phyloP scores from a whole-genome alignment of 805 yeast species.

The Brettanomyces anomalus region DNA sequence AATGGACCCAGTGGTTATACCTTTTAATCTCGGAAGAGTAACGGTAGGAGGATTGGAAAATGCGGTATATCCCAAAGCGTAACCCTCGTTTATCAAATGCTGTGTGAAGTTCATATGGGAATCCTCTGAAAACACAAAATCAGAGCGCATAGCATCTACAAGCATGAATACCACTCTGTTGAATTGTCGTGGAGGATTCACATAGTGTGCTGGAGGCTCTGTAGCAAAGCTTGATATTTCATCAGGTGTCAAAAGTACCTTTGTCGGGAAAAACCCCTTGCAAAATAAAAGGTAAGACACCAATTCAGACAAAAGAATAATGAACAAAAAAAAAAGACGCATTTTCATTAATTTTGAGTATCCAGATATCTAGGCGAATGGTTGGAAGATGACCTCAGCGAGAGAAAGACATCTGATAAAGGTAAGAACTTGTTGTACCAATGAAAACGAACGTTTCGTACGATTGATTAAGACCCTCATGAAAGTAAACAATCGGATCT shows the following conservation, averaged over 20 bases:
- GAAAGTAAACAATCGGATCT: too few relatives aligned
- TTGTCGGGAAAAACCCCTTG: conserved; percentile 88
- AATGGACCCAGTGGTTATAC: conserved; percentile 88
- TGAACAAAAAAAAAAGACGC: neutral
- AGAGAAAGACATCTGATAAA: too few relatives aligned
- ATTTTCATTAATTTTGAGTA: neutral
- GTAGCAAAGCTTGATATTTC: conserved; percentile 29
- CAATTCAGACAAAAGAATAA: conserved; percentile 30
- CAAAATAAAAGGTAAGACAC: conserved; percentile 56
- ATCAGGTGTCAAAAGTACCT: conserved; percentile 60
- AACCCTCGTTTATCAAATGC: conserved; percentile 48
- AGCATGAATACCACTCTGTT: conserved; percentile 71
- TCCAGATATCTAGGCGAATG: too few relatives aligned
- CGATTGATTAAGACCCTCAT: too few relatives aligned
- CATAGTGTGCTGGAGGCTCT: conserved; percentile 20
- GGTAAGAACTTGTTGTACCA: too few relatives aligned
- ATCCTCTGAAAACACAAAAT: conserved; percentile 60
- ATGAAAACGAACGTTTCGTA: too few relatives aligned
- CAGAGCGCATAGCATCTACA: conserved; percentile 88
- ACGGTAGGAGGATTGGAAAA: conserved; percentile 95
- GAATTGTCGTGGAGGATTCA: conserved; percentile 36
- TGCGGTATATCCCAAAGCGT: conserved; percentile 85
- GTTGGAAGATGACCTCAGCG: too few relatives aligned
- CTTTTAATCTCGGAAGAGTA: conserved; percentile 87
- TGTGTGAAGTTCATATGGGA: conserved; percentile 69